Evolutionary conservation across 2,329 filamentous ascomycete genomes (phyloP), one percentile per base, ranked within the genome.

Genomic region (Penicillium sp.): DNA sequence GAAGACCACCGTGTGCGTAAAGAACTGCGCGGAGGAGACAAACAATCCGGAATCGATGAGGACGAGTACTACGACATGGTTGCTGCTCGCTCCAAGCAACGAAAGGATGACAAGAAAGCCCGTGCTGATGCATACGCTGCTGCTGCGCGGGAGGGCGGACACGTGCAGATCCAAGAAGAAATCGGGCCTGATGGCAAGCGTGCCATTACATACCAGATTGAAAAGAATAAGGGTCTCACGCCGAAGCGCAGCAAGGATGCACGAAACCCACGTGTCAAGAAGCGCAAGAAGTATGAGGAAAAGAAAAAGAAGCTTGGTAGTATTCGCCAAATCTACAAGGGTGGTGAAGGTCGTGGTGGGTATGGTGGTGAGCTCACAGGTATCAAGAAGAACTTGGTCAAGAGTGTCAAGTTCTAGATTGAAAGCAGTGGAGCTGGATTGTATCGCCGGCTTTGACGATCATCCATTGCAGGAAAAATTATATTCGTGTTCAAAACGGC

Each of bases 301-400:
- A 96, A 95, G 80, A 86, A 91, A 81, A 97, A 96, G 87, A 96
- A 97, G 79, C 73, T 97, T 65, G 83, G 82, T 62, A 91, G 86
- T 66, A 88, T 90, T 76, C 88, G 86, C 74, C 81, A 87, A 7
- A 77, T 88, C 11, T 97, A 90, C 75, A 88, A 90, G 71, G 88
- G 88, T 57, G 87, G 88, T 52, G 84, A 94, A 73, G 83, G 87
- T 59, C 82, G 81, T 64, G 86, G 89, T 63, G 86, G 90, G 46
- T 98, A 98, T 74, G 82, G 82, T 56, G 93, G 93, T 73, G 93
- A 97, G 70, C 73, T 86, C 73, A 93, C 90, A 37, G 93, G 93
- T 82, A 95, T 98, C 74, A 97, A 96, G 78, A 87, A 85, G 60
- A 86, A 87, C 18, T 73, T 98, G 70, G 83, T 97, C 62, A 95